Evolutionary conservation across 108 stramenopile genomes (phyloP).

Genomic region (Cyclotella kingstonii): DNA sequence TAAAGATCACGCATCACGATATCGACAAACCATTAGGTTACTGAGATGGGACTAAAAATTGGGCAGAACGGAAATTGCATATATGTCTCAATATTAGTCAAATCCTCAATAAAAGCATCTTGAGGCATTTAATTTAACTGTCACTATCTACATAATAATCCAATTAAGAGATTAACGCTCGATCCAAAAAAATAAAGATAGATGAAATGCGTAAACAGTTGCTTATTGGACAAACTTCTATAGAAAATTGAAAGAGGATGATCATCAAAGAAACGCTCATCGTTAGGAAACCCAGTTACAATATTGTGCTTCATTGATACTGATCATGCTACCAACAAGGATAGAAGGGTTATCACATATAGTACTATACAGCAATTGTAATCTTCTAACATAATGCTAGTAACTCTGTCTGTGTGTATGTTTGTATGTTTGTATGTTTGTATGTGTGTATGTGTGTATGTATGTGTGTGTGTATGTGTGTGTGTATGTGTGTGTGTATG

Average conservation of each 20-base stretch:
- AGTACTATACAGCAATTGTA: constrained; percentile 38
- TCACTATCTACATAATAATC: constrained; percentile 1
- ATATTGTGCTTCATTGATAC: constrained; percentile 36
- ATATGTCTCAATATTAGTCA: constrained; percentile 28
- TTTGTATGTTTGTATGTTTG: no score
- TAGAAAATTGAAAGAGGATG: constrained; percentile 14
- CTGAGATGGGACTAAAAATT: constrained; percentile 32
- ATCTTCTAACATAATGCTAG: constrained; percentile 41
- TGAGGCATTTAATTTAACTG: constrained; percentile 16
- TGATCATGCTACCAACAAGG: constrained; percentile 36
- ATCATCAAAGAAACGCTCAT: constrained; percentile 27
- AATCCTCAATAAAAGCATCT: constrained; percentile 35
- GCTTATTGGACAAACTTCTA: constrained; percentile 19
- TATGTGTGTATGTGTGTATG: no score
- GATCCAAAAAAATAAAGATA: background rate
- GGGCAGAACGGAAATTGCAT: constrained; percentile 25
- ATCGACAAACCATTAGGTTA: constrained; percentile 11
- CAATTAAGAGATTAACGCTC: background rate
- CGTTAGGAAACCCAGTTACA: constrained; percentile 27
- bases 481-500: no score
- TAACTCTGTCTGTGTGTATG: no score
- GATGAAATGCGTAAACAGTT: background rate
- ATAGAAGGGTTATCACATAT: no score
- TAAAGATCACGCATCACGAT: background rate
- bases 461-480: no score